phyloP scores from a whole-genome alignment of 2,329 filamentous ascomycete species.

The Colletotrichum somersetense region DNA sequence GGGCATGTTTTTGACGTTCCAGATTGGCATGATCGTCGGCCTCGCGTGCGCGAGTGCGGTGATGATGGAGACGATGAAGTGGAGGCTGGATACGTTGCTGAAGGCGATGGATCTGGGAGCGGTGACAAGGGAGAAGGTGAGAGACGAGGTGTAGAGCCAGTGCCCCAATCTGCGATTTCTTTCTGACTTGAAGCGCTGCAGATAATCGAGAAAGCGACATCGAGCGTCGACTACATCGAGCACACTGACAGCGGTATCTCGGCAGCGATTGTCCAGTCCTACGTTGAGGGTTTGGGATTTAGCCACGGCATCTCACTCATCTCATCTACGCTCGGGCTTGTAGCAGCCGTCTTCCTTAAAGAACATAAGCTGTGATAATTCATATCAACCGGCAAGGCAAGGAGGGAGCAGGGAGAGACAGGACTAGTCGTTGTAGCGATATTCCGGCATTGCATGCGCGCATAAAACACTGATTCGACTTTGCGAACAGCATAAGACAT shows the following conservation, averaged over 20 bases:
- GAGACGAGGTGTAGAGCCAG: background rate
- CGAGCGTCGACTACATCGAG: conserved; percentile 51
- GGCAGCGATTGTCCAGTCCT: conserved; percentile 49
- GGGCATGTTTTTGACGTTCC: conserved; percentile 54
- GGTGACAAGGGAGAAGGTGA: conserved; percentile 37
- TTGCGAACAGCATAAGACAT: too few species aligned
- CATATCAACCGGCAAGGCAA: background rate
- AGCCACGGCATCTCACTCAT: conserved; percentile 51
- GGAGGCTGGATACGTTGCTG: conserved; percentile 39
- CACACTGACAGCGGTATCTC: conserved; percentile 45
- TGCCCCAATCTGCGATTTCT: background rate
- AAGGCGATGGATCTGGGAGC: conserved; percentile 36
- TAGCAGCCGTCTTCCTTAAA: conserved; percentile 46
- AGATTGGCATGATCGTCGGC: conserved; percentile 55
- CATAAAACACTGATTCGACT: background rate
- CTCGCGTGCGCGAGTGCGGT: conserved; percentile 55
- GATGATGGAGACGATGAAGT: conserved; percentile 46
- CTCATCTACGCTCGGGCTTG: conserved; percentile 46
- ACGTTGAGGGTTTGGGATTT: conserved; percentile 52
- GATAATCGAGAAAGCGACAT: conserved; percentile 50
- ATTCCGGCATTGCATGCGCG: background rate
- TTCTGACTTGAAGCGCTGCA: conserved; percentile 24
- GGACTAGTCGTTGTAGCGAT: too few species aligned
- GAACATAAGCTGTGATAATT: conserved; percentile 44
- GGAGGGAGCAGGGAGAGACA: too few species aligned